These are phyloP conservation scores for Heliosperma pusillum DNA, from an alignment of 148 eudicot genomes.

Conservation along the genomic window DNA sequence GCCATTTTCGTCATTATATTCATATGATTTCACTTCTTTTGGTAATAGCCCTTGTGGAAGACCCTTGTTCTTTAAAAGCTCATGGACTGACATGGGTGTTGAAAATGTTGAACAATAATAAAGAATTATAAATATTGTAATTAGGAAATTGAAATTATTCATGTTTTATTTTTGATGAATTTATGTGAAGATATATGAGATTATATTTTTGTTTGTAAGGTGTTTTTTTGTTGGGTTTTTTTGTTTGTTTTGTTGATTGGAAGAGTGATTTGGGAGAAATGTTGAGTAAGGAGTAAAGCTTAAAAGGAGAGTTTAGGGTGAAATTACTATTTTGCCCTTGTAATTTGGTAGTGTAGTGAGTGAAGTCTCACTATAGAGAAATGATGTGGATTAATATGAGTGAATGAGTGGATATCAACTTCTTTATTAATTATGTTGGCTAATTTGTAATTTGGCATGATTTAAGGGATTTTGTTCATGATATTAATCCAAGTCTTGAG, in stretches of 20 bases:
- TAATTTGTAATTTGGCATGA: not conserved
- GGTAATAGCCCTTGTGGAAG: slow-evolving; percentile 69
- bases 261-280: slow-evolving; percentile 23
- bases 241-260: slow-evolving; percentile 3
- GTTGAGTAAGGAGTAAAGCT: slow-evolving; percentile 30
- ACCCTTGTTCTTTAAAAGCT: slow-evolving; percentile 57
- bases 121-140: slow-evolving; percentile 15
- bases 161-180: slow-evolving; percentile 14
- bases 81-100: slow-evolving; percentile 43
- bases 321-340: slow-evolving; percentile 23
- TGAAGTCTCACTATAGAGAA: not conserved
- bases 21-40: slow-evolving; percentile 61
- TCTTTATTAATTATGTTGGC: not conserved
- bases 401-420: not conserved
- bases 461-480: not conserved
- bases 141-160: slow-evolving; percentile 22
- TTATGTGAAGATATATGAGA: not conserved
- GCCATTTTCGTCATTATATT: slow-evolving; percentile 40
- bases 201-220: not conserved
- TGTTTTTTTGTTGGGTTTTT: not conserved
- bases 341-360: not conserved
- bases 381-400: not conserved
- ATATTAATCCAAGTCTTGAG: not conserved
- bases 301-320: slow-evolving; percentile 1
- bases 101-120: slow-evolving; percentile 6